phyloP scores from a whole-genome alignment of 2,329 filamentous ascomycete species.

The Diaporthe sp. region DNA sequence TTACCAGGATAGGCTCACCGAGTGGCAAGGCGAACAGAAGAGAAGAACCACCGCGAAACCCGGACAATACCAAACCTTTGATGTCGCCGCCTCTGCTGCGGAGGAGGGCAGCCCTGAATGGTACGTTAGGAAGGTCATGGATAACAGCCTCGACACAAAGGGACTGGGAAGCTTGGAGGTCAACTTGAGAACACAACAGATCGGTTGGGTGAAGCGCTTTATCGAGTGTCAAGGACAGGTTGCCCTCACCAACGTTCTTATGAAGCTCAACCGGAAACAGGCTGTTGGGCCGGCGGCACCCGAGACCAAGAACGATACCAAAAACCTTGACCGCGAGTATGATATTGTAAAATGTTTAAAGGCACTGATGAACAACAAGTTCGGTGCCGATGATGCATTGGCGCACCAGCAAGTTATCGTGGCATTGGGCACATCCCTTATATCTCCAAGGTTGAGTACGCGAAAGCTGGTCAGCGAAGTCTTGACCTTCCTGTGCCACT shows the following conservation, averaged over 20 bases:
- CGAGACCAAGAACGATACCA: constrained; percentile 69
- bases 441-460: constrained; percentile 90
- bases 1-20: constrained; percentile 92
- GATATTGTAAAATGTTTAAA: constrained; percentile 98
- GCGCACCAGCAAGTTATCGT: constrained; percentile 91
- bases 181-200: constrained; percentile 94
- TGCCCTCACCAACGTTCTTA: constrained; percentile 91
- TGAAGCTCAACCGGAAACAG: constrained; percentile 93
- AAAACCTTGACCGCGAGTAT: constrained; percentile 91
- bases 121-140: constrained; percentile 98
- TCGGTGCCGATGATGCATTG: constrained; percentile 95
- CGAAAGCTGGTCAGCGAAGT: constrained; percentile 97
- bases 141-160: constrained; percentile 92
- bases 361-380: constrained; percentile 99
- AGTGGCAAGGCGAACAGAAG: constrained; percentile 95
- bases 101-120: constrained; percentile 97
- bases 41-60: constrained; percentile 81
- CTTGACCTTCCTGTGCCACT: constrained; percentile 95
- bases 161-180: constrained; percentile 94
- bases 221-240: constrained; percentile 98
- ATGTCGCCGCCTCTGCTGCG: constrained; percentile 80
- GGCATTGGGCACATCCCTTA: constrained; percentile 86
- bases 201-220: constrained; percentile 96
- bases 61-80: constrained; percentile 76
- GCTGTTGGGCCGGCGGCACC: constrained; percentile 78